Percentiles rank a stretch among this genome's conserved stretches.
These are phyloP conservation scores for Mrakia blollopis DNA, from an alignment of 768 basidiomycete species.

Conservation along the genomic window DNA sequence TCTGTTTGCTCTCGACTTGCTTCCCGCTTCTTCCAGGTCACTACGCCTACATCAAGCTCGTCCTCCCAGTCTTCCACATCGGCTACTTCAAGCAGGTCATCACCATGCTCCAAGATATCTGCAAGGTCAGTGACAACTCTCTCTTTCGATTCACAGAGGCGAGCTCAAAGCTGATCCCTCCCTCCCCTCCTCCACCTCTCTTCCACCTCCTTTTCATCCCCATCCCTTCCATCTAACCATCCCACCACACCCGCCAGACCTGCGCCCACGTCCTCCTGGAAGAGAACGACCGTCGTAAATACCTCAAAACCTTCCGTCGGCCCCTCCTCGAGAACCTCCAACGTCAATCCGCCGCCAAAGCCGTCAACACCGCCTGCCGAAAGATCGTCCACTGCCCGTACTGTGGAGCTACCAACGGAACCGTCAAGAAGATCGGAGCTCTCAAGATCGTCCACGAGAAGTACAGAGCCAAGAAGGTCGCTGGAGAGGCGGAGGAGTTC, in stretches of 20 bases:
- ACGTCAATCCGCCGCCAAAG: slow-evolving; percentile 71
- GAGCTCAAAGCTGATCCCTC: neutral
- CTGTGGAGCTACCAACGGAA: slow-evolving; percentile 87
- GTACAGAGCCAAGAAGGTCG: slow-evolving; percentile 81
- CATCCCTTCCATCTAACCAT: neutral
- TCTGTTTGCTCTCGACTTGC: neutral
- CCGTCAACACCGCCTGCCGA: slow-evolving; percentile 77
- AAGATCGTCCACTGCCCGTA: slow-evolving; percentile 90
- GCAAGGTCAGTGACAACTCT: slow-evolving; percentile 63
- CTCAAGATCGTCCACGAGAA: slow-evolving; percentile 97
- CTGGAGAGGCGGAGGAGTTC: slow-evolving; percentile 81
- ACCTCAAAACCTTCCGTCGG: slow-evolving; percentile 82
- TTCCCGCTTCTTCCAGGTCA: slow-evolving; percentile 51
- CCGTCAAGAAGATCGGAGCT: slow-evolving; percentile 91
- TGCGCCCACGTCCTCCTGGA: slow-evolving; percentile 88
- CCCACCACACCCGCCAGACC: slow-evolving; percentile 47
- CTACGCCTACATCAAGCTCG: slow-evolving; percentile 96
- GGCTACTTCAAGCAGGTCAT: slow-evolving; percentile 97
- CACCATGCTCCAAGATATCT: slow-evolving; percentile 86
- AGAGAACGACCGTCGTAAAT: slow-evolving; percentile 75
- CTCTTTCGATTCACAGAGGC: neutral
- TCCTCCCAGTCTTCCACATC: slow-evolving; percentile 95
- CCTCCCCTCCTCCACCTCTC: neutral
- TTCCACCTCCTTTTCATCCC: neutral
- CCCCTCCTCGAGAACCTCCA: slow-evolving; percentile 89